These are phyloP conservation scores for Zygosaccharomyces pseudobailii DNA, from an alignment of 1,139 yeast genomes.

Conservation along the genomic window DNA sequence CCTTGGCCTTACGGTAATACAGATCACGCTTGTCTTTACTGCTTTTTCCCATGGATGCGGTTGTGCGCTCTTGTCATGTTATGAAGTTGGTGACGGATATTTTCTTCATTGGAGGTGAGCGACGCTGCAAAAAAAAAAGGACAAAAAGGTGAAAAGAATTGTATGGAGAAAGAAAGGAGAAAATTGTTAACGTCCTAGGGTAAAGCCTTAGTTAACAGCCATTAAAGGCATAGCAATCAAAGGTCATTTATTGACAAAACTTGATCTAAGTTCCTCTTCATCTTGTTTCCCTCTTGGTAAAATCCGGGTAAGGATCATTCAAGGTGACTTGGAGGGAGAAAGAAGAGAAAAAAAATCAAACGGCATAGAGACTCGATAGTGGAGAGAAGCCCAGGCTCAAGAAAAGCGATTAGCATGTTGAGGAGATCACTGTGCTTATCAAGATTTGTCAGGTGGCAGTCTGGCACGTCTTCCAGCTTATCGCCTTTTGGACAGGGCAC, in stretches of 20 bases:
- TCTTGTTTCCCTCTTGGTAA: no score
- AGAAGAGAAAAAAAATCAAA: background rate
- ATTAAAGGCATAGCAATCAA: no score
- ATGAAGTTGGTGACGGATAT: background rate
- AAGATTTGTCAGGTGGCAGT: constrained; percentile 35
- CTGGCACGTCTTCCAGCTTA: background rate
- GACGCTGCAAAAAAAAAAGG: background rate
- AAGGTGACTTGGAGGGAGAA: background rate
- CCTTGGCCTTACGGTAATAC: constrained; percentile 88
- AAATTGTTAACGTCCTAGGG: no score
- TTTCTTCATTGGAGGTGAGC: background rate
- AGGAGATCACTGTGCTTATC: constrained; percentile 16
- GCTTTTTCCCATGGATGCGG: constrained; percentile 72
- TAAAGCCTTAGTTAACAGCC: no score
- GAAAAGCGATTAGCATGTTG: background rate
- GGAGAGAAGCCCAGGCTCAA: background rate
- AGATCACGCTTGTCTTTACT: constrained; percentile 93
- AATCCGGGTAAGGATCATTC: no score
- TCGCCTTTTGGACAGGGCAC: background rate
- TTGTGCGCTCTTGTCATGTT: background rate
- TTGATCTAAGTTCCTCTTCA: no score
- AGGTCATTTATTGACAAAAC: no score
- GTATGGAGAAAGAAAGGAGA: no score
- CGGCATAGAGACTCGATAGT: background rate
- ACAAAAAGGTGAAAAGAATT: no score